A percentile compares a stretch with the other conserved stretches of the same genome.
Evolutionary conservation across 805 yeast genomes (phyloP).

Genomic region (Ascoidea rubescens): DNA sequence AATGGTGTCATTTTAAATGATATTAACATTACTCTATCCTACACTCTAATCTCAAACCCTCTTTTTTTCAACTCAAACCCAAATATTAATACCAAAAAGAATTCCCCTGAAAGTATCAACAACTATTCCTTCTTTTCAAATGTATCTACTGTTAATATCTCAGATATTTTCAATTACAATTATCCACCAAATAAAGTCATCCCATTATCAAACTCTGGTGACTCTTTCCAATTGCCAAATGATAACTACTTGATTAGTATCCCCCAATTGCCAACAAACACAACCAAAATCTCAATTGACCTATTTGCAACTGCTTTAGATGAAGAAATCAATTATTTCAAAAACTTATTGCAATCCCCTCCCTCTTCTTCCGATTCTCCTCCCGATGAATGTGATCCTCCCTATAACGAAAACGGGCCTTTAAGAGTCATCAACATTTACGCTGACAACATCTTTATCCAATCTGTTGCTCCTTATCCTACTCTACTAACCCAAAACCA

Average conservation of each 20-base stretch:
- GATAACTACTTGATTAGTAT: too few species aligned
- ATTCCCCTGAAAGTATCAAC: too few species aligned
- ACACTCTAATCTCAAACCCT: neutral
- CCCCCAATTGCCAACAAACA: neutral
- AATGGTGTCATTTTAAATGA: neutral
- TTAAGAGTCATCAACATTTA: neutral
- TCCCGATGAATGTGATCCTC: too few species aligned
- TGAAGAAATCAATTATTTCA: neutral
- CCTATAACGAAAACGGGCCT: neutral
- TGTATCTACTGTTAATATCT: neutral
- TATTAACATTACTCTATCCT: neutral
- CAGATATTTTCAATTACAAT: neutral
- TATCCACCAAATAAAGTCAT: neutral
- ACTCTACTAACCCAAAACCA: neutral
- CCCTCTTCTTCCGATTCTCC: neutral
- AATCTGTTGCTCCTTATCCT: neutral
- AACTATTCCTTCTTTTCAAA: neutral
- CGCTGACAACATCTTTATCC: neutral
- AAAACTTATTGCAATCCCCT: too few species aligned
- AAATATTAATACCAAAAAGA: neutral
- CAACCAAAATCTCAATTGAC: neutral
- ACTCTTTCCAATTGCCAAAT: neutral
- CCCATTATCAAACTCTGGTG: neutral
- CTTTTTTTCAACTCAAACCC: neutral
- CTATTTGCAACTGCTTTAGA: neutral